phyloP scores from a whole-genome alignment of 164 flowering plant genomes.

The Magnolia kwangsiensis region DNA sequence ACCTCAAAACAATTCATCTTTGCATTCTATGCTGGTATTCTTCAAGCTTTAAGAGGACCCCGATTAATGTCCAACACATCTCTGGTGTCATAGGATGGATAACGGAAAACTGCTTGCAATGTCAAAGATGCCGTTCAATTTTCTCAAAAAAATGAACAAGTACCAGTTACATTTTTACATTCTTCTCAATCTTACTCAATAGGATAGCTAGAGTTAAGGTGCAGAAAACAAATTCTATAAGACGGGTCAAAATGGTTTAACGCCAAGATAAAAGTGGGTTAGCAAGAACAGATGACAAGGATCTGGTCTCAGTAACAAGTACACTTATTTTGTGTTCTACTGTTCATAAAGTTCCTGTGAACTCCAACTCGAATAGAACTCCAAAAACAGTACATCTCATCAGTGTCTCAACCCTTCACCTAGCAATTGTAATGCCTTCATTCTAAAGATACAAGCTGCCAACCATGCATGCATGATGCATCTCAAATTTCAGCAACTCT shows the following conservation, averaged over 20 bases:
- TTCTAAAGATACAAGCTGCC: not conserved
- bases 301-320: not conserved
- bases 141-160: not conserved
- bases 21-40: not conserved
- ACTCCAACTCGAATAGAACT: no score
- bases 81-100: no score
- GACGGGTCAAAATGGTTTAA: not conserved
- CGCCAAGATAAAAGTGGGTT: not conserved
- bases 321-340: not conserved
- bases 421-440: not conserved
- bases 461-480: no score
- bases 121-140: not conserved
- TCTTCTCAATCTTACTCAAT: no score
- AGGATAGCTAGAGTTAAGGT: not conserved
- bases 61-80: no score
- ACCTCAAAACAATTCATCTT: not conserved
- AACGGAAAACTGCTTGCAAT: not conserved
- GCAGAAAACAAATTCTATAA: not conserved
- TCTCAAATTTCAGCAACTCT: no score
- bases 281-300: not conserved
- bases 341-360: not conserved
- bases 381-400: no score
- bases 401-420: not conserved
- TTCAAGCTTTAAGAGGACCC: not conserved
- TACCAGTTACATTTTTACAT: not conserved